Base-by-base conservation (phyloP, 768 basidiomycete species). In the Leccinum broughii region DNA sequence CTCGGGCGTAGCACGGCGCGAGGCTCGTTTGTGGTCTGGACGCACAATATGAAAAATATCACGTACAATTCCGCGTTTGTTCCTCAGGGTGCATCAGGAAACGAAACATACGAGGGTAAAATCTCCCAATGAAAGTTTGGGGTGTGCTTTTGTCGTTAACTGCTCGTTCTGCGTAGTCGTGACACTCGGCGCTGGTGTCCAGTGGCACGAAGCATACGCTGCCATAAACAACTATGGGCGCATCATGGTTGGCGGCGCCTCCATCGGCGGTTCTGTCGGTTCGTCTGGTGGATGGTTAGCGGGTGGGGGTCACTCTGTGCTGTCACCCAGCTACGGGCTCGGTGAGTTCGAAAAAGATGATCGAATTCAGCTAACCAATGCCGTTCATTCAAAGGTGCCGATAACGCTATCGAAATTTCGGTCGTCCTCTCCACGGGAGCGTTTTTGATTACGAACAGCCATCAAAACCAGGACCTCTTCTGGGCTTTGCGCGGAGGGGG, bases 401-500 rank as follows among this genome's bases (percentile, higher is more conserved):
- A 83, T 67, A 80, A 81, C 44, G 77, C 77, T n/a, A 58, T 85
- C 3, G 73, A 85, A 57, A 79, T 83, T 51, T 75, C 70, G 0
- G 64, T 81, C 20, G 44, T 85, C 2, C 78, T 75, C 11, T 73
- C 83, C 3, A 71, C 74, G 2, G 83, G 83, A 6, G 60, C 74
- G 4, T 65, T 76, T 46, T 61, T 80, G 54, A 73, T 63, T 10
- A 74, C 72, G 22, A 85, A 84, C 63, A 59, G 64, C 0, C 70
- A 77, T 65, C 71, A 75, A 39, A 75, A 83, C 63, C 20, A 72
- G 11, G 81, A 84, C 55, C 75, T 86, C 5, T 85, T 82, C 68
- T 85, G 81, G 80, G 84, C 84, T 0, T 64, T 85, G 51, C 75
- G 83, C 35, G 83, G 83, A 1, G 81, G 80, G 1, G 83, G 83